Conservation (phyloP, 2,329 filamentous ascomycete genomes). For the Trichoderma sp. region DNA sequence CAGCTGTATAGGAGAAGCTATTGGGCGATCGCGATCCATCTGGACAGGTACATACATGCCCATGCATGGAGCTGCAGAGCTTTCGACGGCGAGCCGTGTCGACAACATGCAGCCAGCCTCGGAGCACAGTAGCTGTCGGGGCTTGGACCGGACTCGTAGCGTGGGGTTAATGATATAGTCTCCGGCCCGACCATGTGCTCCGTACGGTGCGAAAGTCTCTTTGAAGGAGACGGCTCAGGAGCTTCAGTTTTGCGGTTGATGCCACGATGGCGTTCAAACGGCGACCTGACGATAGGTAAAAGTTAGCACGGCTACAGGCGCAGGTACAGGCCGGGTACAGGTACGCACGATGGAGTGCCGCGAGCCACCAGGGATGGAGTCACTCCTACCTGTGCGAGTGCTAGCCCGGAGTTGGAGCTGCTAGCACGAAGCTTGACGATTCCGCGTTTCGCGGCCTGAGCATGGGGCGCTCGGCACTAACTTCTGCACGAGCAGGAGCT, state of each 20-base stretch:
- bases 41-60: background rate
- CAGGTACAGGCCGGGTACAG: background rate
- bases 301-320: background rate
- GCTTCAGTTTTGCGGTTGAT: background rate
- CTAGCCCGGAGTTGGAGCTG: background rate
- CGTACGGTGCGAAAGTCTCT: constrained; percentile 21
- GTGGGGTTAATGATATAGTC: constrained; percentile 7
- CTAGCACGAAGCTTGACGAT: background rate
- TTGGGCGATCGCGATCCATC: constrained; percentile 15
- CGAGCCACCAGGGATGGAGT: background rate
- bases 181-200: constrained; percentile 20
- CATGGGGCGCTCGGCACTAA: constrained; percentile 13
- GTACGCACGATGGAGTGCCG: background rate
- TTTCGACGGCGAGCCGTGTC: constrained; percentile 3
- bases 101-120: constrained; percentile 1
- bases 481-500: constrained; percentile 6
- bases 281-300: background rate
- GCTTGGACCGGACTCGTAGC: constrained; percentile 16
- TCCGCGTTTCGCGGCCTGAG: constrained; percentile 7
- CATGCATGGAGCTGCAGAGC: background rate
- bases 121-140: constrained; percentile 12
- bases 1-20: background rate
- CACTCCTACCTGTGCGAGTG: background rate
- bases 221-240: background rate
- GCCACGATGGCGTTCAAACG: background rate